These are phyloP conservation scores for Biscutella laevigata DNA, from an alignment of 441 rosid genomes.

Conservation along the genomic window DNA sequence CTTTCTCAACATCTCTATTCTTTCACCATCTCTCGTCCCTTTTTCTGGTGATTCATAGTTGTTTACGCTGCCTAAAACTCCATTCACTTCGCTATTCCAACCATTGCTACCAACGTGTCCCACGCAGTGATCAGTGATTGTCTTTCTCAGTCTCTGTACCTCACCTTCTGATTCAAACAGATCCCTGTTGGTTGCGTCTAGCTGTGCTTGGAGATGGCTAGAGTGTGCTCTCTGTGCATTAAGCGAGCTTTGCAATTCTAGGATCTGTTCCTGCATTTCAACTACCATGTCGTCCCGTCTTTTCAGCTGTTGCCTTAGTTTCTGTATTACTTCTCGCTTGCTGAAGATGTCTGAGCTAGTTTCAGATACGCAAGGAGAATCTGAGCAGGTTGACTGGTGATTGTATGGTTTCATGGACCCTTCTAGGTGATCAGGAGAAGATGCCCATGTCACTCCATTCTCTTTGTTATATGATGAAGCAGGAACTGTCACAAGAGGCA, in stretches of 20 bases:
- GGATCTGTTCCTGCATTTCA: conserved; percentile 94
- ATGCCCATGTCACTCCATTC: conserved; percentile 69
- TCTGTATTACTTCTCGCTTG: conserved; percentile 89
- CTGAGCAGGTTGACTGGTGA: conserved; percentile 81
- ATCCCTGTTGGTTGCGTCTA: conserved; percentile 67
- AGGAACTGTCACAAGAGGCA: conserved; percentile 72
- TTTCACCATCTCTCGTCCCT: conserved; percentile 42
- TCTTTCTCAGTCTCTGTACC: conserved; percentile 79
- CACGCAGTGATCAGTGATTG: conserved; percentile 72
- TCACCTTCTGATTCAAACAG: conserved; percentile 76
- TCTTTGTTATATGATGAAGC: conserved; percentile 53
- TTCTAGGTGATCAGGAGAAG: conserved; percentile 84
- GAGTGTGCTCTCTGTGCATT: conserved; percentile 58
- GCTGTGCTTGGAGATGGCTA: conserved; percentile 60
- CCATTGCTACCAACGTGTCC: conserved; percentile 34
- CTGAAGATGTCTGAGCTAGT: conserved; percentile 89
- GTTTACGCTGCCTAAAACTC: conserved; percentile 36
- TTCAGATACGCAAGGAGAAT: conserved; percentile 93
- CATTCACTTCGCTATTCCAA: conserved; percentile 67
- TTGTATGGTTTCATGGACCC: conserved; percentile 67
- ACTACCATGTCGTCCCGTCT: conserved; percentile 89
- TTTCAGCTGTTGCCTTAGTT: conserved; percentile 90
- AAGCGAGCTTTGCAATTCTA: conserved; percentile 64
- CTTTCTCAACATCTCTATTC: conserved; percentile 65
- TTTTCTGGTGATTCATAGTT: conserved; percentile 34